phyloP scores from a whole-genome alignment of 2,329 filamentous ascomycete genomes.

The Trichoderma semiorbis region DNA sequence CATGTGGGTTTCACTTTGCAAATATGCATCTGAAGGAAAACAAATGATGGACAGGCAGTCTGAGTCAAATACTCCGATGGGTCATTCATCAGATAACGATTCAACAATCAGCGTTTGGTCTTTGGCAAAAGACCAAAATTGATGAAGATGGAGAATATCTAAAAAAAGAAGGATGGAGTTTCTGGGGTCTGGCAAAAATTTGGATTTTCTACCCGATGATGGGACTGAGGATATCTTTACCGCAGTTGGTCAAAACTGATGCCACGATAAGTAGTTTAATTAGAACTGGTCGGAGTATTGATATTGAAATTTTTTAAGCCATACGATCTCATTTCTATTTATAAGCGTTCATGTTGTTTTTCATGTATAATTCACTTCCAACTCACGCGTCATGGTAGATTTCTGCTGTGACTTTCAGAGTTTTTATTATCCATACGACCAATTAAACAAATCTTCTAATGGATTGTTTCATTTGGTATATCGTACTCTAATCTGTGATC shows the following conservation, averaged over 20 bases:
- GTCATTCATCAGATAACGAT: not conserved
- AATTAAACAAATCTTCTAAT: not conserved
- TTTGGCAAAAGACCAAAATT: not conserved
- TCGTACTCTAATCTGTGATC: not conserved
- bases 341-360: not conserved
- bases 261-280: not conserved
- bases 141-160: not conserved
- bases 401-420: too few relatives aligned
- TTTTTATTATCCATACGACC: too few relatives aligned
- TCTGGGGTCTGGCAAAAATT: not conserved
- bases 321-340: not conserved
- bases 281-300: not conserved
- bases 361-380: too few relatives aligned
- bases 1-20: not conserved
- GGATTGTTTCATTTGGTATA: not conserved
- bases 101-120: not conserved
- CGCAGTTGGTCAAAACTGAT: not conserved
- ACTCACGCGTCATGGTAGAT: too few relatives aligned
- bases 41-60: not conserved
- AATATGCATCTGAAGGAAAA: not conserved
- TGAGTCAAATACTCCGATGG: not conserved
- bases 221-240: not conserved
- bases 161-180: not conserved
- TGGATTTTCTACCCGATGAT: not conserved
- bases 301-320: not conserved